Evolutionary conservation across 345 rosid genomes (phyloP), one percentile per base, ranked within the genome.

Genomic region (Aquilaria sinensis): DNA sequence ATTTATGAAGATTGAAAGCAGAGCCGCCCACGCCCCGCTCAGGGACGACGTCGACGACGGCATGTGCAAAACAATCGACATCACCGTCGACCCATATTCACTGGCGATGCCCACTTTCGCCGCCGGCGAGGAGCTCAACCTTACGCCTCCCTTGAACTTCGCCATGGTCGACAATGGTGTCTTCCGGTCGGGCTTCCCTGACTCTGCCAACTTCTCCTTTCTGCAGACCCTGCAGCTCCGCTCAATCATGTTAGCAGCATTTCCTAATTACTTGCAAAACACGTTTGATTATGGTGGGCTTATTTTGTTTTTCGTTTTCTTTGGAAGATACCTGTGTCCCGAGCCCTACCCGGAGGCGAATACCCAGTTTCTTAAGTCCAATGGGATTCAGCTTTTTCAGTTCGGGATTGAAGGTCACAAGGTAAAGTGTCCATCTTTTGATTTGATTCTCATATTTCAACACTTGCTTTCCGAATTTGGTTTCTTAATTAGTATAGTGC

Each of bases 181-280:
- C 14, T 85, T 76, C 67, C 67, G 91, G 72, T 82, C 91, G 6
- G 88, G 84, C 29, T 81, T 82, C 71, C 88, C 91, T 2, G 75
- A 78, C 57, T 62, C 82, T 31, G 67, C 80, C 62, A 85, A 82
- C 66, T 82, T 85, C 70, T 6, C 63, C 69, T 85, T 82, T 75
- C 54, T 85, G 62, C 45, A 73, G 53, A 64, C 84, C 30, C 74
- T 82, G 16, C 72, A 69, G 45, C 91, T 85, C 59, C 83, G 83
- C 2, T 83, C 91, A 5, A 65, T 85, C 30, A 50, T 85, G 87
- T 82, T 62, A 70, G 80, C 43, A 37, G 23, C 23, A 37, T 37
- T 37, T 37, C 8, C 43, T 37, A 2, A 37, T 37, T 37, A 37
- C 43, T 37, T 37, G 43, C 43, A 5, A 37, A 37, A 37, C 43